phyloP scores from a whole-genome alignment of 306 rosid genomes.

The Gastrolobium villosum region DNA sequence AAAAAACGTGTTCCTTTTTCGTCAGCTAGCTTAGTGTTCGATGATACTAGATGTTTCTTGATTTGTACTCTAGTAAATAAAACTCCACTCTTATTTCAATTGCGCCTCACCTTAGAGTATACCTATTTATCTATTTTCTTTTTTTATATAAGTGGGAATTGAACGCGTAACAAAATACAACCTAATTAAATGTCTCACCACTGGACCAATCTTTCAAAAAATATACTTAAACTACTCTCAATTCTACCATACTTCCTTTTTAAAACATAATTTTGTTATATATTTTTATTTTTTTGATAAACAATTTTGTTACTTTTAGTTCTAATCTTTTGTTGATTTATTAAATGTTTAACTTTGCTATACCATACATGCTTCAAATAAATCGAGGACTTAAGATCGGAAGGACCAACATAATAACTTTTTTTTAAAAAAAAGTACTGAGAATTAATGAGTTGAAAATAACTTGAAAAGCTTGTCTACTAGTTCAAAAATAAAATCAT shows the following conservation, averaged over 20 bases:
- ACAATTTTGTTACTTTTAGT: too few relatives aligned
- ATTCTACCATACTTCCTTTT: neutral
- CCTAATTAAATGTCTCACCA: too few relatives aligned
- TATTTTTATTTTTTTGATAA: too few relatives aligned
- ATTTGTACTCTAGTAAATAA: neutral
- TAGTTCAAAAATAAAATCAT: neutral
- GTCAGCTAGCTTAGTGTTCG: neutral
- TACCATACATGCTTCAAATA: neutral
- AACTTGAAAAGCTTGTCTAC: neutral
- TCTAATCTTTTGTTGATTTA: neutral
- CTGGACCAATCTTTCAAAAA: neutral
- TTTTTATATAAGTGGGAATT: too few relatives aligned
- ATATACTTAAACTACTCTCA: neutral
- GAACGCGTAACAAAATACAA: too few relatives aligned
- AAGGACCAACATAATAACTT: neutral
- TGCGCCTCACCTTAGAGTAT: neutral
- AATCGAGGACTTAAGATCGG: neutral
- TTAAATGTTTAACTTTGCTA: neutral
- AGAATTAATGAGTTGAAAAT: neutral
- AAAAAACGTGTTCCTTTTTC: neutral
- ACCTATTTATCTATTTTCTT: too few relatives aligned
- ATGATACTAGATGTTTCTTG: constrained; percentile 13
- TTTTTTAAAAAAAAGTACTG: neutral
- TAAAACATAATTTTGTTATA: neutral
- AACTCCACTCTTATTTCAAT: neutral